A percentile compares a stretch with the other conserved stretches of the same genome.
Conservation (phyloP, 176 grass and related monocot species). For the sorghum (Sorghum bicolor) region Sorghum_bicolor_NCBIv3 NC_012871.2:2984001-2984500, state of each 20-base stretch:
- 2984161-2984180: not conserved
- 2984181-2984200: not conserved
- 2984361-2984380: slow-evolving; percentile 97
- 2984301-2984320: slow-evolving; percentile 96
- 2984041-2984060: slow-evolving; percentile 84
- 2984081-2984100: slow-evolving; percentile 88
- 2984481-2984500: slow-evolving; percentile 94
- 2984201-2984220: not conserved
- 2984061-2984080: slow-evolving; percentile 84
- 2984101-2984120: not conserved
- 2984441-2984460: slow-evolving; percentile 97
- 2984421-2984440: slow-evolving; percentile 89
- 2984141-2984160: too few species aligned
- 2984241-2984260: slow-evolving; percentile 18
- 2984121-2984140: not conserved
- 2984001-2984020: slow-evolving; percentile 97
- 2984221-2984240: not conserved
- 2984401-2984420: slow-evolving; percentile 89
- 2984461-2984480: slow-evolving; percentile 88
- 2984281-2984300: slow-evolving; percentile 86
- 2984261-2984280: slow-evolving; percentile 94
- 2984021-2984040: slow-evolving; percentile 82
- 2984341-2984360: slow-evolving; percentile 86
- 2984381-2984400: slow-evolving; percentile 95
- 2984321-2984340: slow-evolving; percentile 96